Percentiles rank a stretch among this genome's conserved stretches.
These are phyloP conservation scores for Agaricus bisporus DNA, from an alignment of 768 basidiomycete genomes.

Conservation along the genomic window DNA sequence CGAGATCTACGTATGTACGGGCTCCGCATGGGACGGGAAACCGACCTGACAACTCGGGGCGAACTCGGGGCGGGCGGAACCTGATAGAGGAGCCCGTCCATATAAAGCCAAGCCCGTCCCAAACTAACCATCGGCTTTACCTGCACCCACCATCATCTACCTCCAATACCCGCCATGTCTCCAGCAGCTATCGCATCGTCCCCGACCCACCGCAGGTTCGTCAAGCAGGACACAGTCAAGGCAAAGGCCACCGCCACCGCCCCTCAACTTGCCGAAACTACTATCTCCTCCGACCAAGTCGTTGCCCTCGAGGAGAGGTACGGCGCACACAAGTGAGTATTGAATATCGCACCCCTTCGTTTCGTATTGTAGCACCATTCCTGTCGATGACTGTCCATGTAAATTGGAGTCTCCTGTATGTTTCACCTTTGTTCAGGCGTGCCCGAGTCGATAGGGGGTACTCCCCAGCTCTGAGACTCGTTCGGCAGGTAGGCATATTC, in stretches of 20 bases:
- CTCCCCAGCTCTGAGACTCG: conserved; percentile 1
- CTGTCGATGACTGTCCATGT: not conserved
- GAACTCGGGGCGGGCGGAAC: conserved; percentile 15
- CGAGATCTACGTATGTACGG: not conserved
- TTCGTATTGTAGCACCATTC: not conserved
- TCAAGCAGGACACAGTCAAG: conserved; percentile 10
- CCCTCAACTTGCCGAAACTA: not conserved
- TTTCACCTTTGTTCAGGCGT: not conserved
- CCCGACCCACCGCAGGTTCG: conserved; percentile 9
- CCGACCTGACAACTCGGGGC: conserved; percentile 9
- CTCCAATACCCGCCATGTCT: conserved; percentile 7
- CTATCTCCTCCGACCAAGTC: conserved; percentile 30
- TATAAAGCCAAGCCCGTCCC: conserved; percentile 3
- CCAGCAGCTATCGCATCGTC: not conserved
- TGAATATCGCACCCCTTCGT: conserved; percentile 27
- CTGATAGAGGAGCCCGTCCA: not conserved
- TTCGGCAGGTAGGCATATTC: not conserved
- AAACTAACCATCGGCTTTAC: conserved; percentile 2
- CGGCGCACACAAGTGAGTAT: conserved; percentile 84
- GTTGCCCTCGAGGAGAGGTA: conserved; percentile 78
- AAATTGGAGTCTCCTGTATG: not conserved
- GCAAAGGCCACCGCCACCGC: conserved; percentile 7
- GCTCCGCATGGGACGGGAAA: conserved; percentile 3
- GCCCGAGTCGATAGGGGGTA: conserved; percentile 3
- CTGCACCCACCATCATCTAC: not conserved